A percentile compares a stretch with the other conserved stretches of the same genome.
Conservation (phyloP, 2,329 filamentous ascomycete species). For the Fusarium haematococcum region DNA sequence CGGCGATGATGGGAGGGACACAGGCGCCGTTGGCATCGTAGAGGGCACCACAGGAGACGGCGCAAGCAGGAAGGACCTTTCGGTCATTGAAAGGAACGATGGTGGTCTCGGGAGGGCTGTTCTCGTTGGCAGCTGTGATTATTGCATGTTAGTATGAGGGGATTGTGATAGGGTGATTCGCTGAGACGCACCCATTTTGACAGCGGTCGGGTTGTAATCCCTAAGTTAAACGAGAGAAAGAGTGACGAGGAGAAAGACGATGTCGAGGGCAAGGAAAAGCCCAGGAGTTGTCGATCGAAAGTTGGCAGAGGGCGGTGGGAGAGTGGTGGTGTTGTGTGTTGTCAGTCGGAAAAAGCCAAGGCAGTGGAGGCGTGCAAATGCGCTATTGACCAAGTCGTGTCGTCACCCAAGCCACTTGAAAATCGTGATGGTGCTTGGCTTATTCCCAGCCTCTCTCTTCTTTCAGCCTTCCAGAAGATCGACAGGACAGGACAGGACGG, state of each 20-base stretch:
- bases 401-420: conserved; percentile 36
- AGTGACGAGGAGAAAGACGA: conserved; percentile 14
- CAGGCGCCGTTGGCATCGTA: conserved; percentile 80
- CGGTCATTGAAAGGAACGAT: conserved; percentile 65
- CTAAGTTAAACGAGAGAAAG: conserved; percentile 15
- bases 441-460: conserved; percentile 26
- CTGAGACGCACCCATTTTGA: conserved; percentile 54
- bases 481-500: not conserved
- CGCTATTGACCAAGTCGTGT: conserved; percentile 39
- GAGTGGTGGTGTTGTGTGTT: conserved; percentile 5
- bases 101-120: conserved; percentile 54
- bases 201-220: not conserved
- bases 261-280: not conserved
- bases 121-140: conserved; percentile 22
- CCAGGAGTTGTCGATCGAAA: conserved; percentile 5
- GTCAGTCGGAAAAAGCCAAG: conserved; percentile 29
- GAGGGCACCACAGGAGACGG: conserved; percentile 67
- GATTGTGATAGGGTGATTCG: conserved; percentile 39
- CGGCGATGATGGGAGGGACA: conserved; percentile 65
- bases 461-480: conserved; percentile 5
- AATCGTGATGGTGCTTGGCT: conserved; percentile 9
- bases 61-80: conserved; percentile 70
- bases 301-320: conserved; percentile 1
- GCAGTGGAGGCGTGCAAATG: conserved; percentile 33
- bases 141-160: conserved; percentile 28